Evolutionary conservation across 176 grass and related monocot species (phyloP), one percentile per base, ranked within the genome.

Genomic region (Miscanthus lutarioriparius): DNA sequence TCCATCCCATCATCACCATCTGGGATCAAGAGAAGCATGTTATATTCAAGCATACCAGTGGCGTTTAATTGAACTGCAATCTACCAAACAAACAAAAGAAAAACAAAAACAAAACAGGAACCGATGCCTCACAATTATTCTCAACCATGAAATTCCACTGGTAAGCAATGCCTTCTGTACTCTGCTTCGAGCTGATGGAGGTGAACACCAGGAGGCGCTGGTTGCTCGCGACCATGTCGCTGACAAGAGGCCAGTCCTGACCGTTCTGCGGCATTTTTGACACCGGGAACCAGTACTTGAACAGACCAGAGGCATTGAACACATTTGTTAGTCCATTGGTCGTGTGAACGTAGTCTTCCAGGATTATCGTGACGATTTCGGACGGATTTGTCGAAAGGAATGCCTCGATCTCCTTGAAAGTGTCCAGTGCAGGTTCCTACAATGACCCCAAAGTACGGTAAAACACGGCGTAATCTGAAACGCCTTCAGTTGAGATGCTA

Each of bases 101-200:
- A 33, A 33, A 4, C 15, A 1, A 2, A 72, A 45, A 45, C 8
- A 0, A 6, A 13, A 2, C 4, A 66, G 6, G 30, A 23, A 45
- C 6, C 10, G 3, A 25, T 76, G 70, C 1, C 96, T 94, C 67
- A 99, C 96, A 99, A 27, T 95, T 94, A 77, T 96, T 99, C 78
- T 99, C 96, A 59, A 96, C 96, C 96, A 99, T 96, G 92, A 87
- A 99, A 25, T 96, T 99, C 96, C 96, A 99, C 25, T 99, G 96
- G 70, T 94, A 99, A 19, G 96, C 93, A 14, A 99, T 96, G 77
- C 96, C 96, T 96, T 99, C 96, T 0, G 87, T 73, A 20, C 66
- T 69, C 70, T 99, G 91, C 87, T 99, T 99, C 1, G 93, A 88
- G n/a, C 75, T 89, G 23, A 78, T 81, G 38, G 96, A 99, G 37